Conservation (phyloP, 78 protist species). For the Isochrysis galbana region DNA sequence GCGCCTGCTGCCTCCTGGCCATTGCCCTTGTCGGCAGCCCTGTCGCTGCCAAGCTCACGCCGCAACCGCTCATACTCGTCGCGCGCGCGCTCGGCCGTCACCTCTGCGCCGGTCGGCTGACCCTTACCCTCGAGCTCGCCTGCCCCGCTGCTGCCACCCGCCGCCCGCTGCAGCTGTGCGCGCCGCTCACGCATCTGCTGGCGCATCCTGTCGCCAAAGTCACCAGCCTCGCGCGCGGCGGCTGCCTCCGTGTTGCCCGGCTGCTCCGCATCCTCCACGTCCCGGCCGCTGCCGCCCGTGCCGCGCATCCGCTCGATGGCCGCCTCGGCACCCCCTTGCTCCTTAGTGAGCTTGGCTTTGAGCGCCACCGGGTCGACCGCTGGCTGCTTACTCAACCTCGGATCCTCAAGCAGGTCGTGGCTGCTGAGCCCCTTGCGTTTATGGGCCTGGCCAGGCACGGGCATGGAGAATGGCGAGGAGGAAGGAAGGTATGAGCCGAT, state of each 20-base stretch:
- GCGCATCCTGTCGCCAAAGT: no score
- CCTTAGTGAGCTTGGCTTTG: not conserved
- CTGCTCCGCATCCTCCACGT: not conserved
- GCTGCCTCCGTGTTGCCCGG: not conserved
- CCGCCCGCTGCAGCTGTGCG: no score
- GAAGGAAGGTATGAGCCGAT: no score
- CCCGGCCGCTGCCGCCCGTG: not conserved
- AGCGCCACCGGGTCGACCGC: not conserved
- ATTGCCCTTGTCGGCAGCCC: no score
- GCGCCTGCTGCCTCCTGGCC: not conserved
- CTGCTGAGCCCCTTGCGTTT: no score
- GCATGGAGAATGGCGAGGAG: not conserved
- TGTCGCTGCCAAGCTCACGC: not conserved
- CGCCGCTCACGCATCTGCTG: no score
- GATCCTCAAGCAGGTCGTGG: constrained; percentile 21
- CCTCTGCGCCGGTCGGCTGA: not conserved
- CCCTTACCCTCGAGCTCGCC: not conserved
- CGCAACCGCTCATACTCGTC: not conserved
- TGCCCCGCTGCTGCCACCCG: not conserved
- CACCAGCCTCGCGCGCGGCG: no score
- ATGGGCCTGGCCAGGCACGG: not conserved
- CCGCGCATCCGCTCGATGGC: not conserved
- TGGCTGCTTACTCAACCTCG: not conserved
- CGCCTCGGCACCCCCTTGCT: not conserved
- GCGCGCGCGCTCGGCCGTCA: not conserved